A percentile compares a stretch with the other conserved stretches of the same genome.
Conservation (phyloP, 345 rosid genomes). For the Syzygium jambos region DNA sequence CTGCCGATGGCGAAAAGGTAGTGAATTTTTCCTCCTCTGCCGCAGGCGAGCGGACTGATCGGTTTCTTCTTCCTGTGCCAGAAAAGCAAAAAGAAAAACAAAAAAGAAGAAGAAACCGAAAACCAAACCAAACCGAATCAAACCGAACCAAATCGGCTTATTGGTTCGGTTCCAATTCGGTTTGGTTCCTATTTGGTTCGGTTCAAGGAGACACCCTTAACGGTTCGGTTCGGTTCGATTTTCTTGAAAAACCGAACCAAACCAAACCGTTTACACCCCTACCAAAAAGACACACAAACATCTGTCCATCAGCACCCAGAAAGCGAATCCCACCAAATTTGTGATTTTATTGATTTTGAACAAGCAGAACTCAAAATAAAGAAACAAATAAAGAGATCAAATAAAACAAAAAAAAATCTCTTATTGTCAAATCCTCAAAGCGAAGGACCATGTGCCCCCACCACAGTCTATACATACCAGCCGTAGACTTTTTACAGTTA, state of each 20-base stretch:
- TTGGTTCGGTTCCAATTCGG: too few relatives aligned
- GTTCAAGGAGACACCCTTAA: too few relatives aligned
- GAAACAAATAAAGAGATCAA: background rate
- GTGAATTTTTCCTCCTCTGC: background rate
- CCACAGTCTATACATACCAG: background rate
- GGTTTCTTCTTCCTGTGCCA: too few relatives aligned
- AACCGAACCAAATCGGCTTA: too few relatives aligned
- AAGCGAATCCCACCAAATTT: background rate
- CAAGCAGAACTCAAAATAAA: background rate
- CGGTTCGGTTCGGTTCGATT: too few relatives aligned
- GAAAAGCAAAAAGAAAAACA: too few relatives aligned
- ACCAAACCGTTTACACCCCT: too few relatives aligned
- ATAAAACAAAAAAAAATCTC: background rate
- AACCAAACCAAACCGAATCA: too few relatives aligned
- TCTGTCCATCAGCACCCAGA: conserved; percentile 17
- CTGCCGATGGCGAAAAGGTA: conserved; percentile 28
- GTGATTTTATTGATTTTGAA: background rate
- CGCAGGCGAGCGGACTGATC: background rate
- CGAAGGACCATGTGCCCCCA: background rate
- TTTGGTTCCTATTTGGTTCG: too few relatives aligned
- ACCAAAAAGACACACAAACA: conserved; percentile 2
- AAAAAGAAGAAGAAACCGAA: too few relatives aligned
- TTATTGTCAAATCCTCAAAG: background rate
- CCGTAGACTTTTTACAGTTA: background rate
- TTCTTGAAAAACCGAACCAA: too few relatives aligned